Evolutionary conservation across 352 stramenopile species (phyloP), one percentile per base, ranked within the genome.

Genomic region (Phytophthora syringae): DNA sequence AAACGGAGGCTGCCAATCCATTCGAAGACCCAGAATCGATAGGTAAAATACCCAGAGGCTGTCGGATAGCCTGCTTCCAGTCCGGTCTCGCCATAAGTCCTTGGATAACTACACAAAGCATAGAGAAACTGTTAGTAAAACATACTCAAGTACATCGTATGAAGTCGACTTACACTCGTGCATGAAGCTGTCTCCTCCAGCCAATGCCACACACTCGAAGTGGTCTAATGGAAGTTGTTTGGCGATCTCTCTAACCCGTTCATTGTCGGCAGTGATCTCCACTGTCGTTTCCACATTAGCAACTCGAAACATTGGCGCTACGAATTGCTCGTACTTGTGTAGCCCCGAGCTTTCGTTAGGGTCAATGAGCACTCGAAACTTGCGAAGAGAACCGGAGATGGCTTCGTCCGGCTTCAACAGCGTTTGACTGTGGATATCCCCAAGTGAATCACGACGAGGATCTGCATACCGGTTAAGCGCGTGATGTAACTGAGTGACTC

Each of bases 331-430:
- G 39, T 75, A 92, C 43, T 70, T 83, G 32, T 68, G 57, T 30
- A 80, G 57, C 16, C 25, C 43, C 18, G 70, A 21, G 3, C 75
- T 76, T 25, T 79, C 79, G 2, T 83, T 70, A 3, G 77, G 80
- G 42, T 92, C 89, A 42, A 92, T 82, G 11, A 92, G 49, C 53
- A 86, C 78, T 1, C 80, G 60, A 28, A 84, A 91, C 37, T 74
- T 78, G 22, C 79, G 65, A 27, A 63, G 10, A 0, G 61, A 36
- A 5, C 59, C 62, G 13, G 57, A 55, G 11, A 68, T 52, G 12
- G 58, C 15, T 27, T 62, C 57, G 5, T 52, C 50, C 27, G 2
- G 61, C 27, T 56, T 45, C 21, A 47, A 72, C 21, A 47, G 64
- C 52, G 2, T 36, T 48, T 27, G 79, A 13, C 24, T 48, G 51